Evolutionary conservation across 2,329 filamentous ascomycete genomes (phyloP).

Genomic region (Fusarium sp.): DNA sequence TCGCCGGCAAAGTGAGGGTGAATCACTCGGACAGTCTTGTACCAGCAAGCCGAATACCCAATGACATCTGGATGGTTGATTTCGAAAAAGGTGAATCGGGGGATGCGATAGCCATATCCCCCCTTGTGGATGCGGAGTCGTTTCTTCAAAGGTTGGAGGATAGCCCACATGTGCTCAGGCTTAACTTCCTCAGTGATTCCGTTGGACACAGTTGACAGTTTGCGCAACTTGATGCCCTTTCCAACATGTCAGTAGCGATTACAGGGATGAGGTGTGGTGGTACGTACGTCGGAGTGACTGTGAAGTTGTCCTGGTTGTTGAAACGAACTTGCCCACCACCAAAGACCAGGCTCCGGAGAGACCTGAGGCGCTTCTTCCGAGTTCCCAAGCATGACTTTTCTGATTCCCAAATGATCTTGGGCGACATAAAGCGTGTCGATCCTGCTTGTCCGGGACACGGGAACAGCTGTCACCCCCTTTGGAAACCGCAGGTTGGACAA

Average conservation of each 20-base stretch:
- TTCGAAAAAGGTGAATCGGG: not conserved
- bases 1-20: not conserved
- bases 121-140: not conserved
- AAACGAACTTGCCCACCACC: not conserved
- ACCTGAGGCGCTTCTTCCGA: not conserved
- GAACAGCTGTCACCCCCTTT: not conserved
- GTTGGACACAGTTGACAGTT: not conserved
- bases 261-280: not conserved
- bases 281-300: not conserved
- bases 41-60: not conserved
- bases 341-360: not conserved
- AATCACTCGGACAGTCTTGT: not conserved
- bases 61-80: not conserved
- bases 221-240: not conserved
- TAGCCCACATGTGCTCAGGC: not conserved
- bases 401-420: not conserved
- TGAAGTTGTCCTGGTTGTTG: not conserved
- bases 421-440: not conserved
- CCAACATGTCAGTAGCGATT: not conserved
- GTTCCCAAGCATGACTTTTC: not conserved
- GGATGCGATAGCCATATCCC: not conserved
- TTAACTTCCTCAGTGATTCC: not conserved
- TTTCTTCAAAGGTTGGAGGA: not conserved
- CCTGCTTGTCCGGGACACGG: not conserved
- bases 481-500: not conserved